Base-by-base conservation (phyloP, 768 basidiomycete species). In the Panellus pusillus region DNA sequence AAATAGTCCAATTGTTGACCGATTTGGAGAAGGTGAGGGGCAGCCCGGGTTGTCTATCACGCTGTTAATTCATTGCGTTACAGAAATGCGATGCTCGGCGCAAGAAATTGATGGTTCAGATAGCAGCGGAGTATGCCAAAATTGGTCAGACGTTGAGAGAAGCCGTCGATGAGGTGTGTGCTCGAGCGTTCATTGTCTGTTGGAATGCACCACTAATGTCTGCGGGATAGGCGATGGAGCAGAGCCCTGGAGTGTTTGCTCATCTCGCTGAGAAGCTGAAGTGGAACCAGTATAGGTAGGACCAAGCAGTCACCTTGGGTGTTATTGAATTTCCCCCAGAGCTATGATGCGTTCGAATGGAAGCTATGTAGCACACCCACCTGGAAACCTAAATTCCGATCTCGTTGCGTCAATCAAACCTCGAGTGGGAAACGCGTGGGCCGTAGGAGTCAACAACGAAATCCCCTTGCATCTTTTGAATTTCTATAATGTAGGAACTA, bases 251-350 rank as follows among this genome's bases (percentile, higher is more conserved):
- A 14, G 37, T 58, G 14, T 55, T 61, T n/a, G 40, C 47, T 8
- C 41, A n/a, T 2, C 17, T 35, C 2, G 39, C 27, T 9, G 17
- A 9, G 7, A 49, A 32, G 18, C 29, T 47, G 27, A 61, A 55
- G 37, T 61, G 60, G 60, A 61, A 61, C 15, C 52, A 52, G 14
- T 61, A 61, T 32, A 38, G 42, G 55, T 51, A 37, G 4, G 17
- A 11, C 7, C 32, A 18, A 28, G 13, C 35, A 20, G 9, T 19
- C 6, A 13, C n/a, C 3, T 18, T 17, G 14, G 6, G n/a, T 38
- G 19, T 20, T 18, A 17, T 42, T 57, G 19, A 57, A 4, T 17
- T 28, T 39, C 1, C 11, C 9, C 7, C 44, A 57, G 56, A 15
- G 49, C 60, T 3, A 57, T 57, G 56, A 55, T 61, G 53, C 52